Conservation (phyloP, 208 protist species). For the Vickermania spadyakhi region DNA sequence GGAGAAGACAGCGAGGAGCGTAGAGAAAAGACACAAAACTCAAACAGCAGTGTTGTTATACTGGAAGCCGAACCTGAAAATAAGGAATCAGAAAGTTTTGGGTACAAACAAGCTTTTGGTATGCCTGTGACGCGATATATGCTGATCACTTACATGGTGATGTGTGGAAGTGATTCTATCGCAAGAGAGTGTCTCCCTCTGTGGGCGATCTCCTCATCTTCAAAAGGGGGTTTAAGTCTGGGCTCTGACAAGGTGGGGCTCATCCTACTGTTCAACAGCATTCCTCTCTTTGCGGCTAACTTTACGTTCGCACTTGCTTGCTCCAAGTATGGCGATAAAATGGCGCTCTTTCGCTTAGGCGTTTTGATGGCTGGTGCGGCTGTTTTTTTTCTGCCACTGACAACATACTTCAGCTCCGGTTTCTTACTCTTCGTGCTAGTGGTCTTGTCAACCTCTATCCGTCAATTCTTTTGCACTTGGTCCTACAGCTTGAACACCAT, state of each 20-base stretch:
- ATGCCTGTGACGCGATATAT: constrained; percentile 24
- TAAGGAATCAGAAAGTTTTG: constrained; percentile 16
- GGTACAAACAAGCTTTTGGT: constrained; percentile 39
- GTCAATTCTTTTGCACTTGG: constrained; percentile 44
- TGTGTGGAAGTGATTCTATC: constrained; percentile 25
- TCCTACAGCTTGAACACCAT: constrained; percentile 46
- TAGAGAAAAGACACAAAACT: no score
- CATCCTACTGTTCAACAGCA: constrained; percentile 37
- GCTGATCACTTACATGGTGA: constrained; percentile 50
- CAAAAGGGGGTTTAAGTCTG: constrained; percentile 26
- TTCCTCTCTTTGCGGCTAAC: constrained; percentile 30
- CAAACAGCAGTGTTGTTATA: not conserved
- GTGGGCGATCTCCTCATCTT: constrained; percentile 22
- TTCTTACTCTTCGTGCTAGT: constrained; percentile 10
- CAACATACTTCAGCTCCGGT: constrained; percentile 1
- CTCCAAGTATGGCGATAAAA: constrained; percentile 18
- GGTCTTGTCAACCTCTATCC: constrained; percentile 12
- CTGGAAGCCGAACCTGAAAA: not conserved
- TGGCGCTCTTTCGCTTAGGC: constrained; percentile 32
- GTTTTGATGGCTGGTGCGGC: constrained; percentile 4
- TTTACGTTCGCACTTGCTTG: constrained; percentile 24
- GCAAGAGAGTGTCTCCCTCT: constrained; percentile 28
- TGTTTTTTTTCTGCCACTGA: constrained; percentile 11
- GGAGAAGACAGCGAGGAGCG: no score
- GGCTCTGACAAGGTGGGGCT: constrained; percentile 14